Base-by-base conservation (phyloP, 352 stramenopile genomes). In the Pythium scleroteichum region DNA sequence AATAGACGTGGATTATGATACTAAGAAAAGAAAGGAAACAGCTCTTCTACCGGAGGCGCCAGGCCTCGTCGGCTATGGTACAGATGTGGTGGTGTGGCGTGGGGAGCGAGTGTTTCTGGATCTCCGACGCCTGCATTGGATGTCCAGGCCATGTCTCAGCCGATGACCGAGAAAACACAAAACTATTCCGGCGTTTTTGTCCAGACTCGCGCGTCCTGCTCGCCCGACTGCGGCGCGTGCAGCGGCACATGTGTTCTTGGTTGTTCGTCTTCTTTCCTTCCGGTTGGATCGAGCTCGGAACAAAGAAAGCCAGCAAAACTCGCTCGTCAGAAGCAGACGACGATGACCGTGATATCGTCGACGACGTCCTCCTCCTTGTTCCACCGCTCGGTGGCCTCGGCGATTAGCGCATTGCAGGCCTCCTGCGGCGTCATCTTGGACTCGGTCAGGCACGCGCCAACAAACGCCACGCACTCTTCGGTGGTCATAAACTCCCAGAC, bases 401-500 rank as follows among this genome's bases (percentile, higher is more conserved):
- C 78, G 13, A 92, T 70, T 6, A 92, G 71, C 39, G 77, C 73
- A 32, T 87, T 78, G 58, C 81, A 90, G 17, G 78, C 62, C 46
- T 87, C 71, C 56, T 92, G 81, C n/a, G 85, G 76, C 12, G 58
- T 71, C 70, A 89, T 87, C 5, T 59, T 59, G 0, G 48, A 62
- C 17, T 78, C 62, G 23, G 68, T 24, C 22, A 92, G 76, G 52
- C 80, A 90, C 49, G 62, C 51, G 52, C 69, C 56, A 9, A 91
- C 75, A 58, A 91, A 83, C 32, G 73, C 69, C 27, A 93, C 72
- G 53, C 83, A 90, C 52, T 93, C 81, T 19, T 87, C 75, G 14
- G 68, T 82, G 39, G 74, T 75, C 69, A 95, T 82, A 58, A 94
- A 92, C 66, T 95, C 85, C 85, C 87, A 95, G 23, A 96, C 74